Base-by-base conservation (phyloP, 2,329 filamentous ascomycete genomes). In the Diaporthe vexans region DNA sequence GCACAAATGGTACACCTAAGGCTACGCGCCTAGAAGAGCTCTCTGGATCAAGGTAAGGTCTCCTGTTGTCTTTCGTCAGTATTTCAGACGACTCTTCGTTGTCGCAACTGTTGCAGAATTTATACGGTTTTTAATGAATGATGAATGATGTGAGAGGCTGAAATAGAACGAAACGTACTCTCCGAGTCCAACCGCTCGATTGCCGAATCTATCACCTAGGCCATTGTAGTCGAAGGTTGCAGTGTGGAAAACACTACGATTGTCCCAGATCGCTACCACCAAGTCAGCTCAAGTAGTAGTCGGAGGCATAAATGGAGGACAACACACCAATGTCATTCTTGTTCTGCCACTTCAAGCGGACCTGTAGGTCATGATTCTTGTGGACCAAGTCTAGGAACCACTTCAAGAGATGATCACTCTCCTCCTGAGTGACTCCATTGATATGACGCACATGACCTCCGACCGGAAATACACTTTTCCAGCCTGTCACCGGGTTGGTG, bases 401-500 rank as follows among this genome's bases (percentile, higher is more conserved):
- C n/a, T 81, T 77, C 10, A 87, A 78, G 19, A 88, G 78, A 26
- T 84, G 81, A 21, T 81, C 78, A 54, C 84, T 86, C 78, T 88
- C 86, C 1, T 85, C 81, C 2, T 79, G 77, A 0, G 82, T 85
- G 37, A 88, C 59, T 11, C 83, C 85, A 71, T 87, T 86, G 76
- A 88, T 85, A 24, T 83, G 79, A 33, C 79, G 81, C 11, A 85
- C 83, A 70, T 86, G 84, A 4, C 81, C 82, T 2, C 86, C 86
- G 11, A 87, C 81, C 52, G 77, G 77, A 71, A 79, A 90, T 17
- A 91, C 82, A 73, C 84, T 87, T 81, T 91, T 91, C 90, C 90
- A 92, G 0, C 90, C 90, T 0, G 90, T 92, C 0, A 92, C 90
- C 0, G 91, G 90, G 76, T 92, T 91, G 1, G 90, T 92, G 21